Conservation (phyloP, 805 yeast genomes). For the Teunomyces kruisii region DNA sequence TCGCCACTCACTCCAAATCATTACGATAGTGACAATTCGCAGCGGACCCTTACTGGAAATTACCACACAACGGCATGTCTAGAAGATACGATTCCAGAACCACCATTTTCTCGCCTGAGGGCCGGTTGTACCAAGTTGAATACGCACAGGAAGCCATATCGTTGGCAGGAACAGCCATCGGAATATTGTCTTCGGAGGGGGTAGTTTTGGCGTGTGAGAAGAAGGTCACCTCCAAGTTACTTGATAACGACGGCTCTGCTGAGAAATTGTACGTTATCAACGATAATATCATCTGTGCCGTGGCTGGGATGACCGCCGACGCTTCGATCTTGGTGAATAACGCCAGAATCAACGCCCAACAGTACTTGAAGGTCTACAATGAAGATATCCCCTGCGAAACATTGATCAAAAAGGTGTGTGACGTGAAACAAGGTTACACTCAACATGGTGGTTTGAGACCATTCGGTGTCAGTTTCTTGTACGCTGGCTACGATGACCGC, state of each 20-base stretch:
- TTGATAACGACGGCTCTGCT: conserved; percentile 91
- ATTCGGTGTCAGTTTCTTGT: conserved; percentile 93
- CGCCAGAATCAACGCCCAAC: conserved; percentile 84
- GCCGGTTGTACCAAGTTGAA: conserved; percentile 95
- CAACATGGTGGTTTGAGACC: conserved; percentile 99
- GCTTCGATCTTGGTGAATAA: conserved; percentile 86
- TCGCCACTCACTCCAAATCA: conserved; percentile 2
- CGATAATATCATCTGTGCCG: conserved; percentile 86
- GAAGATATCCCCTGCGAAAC: conserved; percentile 94
- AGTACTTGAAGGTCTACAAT: conserved; percentile 79
- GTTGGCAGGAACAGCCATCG: conserved; percentile 82
- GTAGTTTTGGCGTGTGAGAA: conserved; percentile 96
- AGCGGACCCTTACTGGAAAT: not conserved
- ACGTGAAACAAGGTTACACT: conserved; percentile 95
- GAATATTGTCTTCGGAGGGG: conserved; percentile 76
- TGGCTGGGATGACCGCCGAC: conserved; percentile 97
- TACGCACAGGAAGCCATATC: conserved; percentile 91
- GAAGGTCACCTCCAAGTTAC: conserved; percentile 86
- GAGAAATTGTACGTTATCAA: conserved; percentile 88
- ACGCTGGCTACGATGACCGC: conserved; percentile 92
- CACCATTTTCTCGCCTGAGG: conserved; percentile 98
- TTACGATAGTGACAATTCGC: not conserved
- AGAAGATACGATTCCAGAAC: conserved; percentile 99
- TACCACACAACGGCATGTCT: conserved; percentile 47
- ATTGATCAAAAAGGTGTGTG: conserved; percentile 85